Conservation (phyloP, 352 stramenopile species). For the Pelagophyceae sp. region DNA sequence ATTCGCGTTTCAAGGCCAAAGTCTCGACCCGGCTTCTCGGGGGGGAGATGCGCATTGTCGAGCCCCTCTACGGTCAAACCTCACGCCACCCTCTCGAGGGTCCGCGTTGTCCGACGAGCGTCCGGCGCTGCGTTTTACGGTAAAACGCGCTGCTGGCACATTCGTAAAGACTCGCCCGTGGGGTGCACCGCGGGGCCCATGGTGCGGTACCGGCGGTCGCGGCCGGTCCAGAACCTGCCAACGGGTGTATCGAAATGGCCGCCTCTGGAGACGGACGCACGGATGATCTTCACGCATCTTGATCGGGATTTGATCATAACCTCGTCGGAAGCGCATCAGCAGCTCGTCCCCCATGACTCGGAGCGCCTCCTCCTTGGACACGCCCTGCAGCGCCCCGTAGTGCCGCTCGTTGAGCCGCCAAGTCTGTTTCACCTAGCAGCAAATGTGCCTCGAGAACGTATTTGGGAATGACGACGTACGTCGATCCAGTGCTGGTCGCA, state of each 20-base stretch:
- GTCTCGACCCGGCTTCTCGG: too few relatives aligned
- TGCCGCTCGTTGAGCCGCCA: slow-evolving; percentile 94
- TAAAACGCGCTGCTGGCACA: slow-evolving; percentile 61
- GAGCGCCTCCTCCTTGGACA: slow-evolving; percentile 77
- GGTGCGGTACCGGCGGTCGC: not conserved
- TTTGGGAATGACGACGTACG: too few relatives aligned
- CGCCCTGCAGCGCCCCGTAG: slow-evolving; percentile 87
- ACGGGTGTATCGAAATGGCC: too few relatives aligned
- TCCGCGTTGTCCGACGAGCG: too few relatives aligned
- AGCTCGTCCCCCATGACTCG: slow-evolving; percentile 70
- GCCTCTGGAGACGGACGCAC: slow-evolving; percentile 20
- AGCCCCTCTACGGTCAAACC: too few relatives aligned
- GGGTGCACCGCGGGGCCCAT: slow-evolving; percentile 42
- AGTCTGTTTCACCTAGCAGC: slow-evolving; percentile 69
- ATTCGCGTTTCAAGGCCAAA: too few relatives aligned
- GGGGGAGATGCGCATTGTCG: too few relatives aligned
- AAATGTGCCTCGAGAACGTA: too few relatives aligned
- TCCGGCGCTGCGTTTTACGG: too few relatives aligned
- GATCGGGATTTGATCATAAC: slow-evolving; percentile 67
- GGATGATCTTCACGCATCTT: too few relatives aligned
- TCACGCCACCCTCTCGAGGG: too few relatives aligned
- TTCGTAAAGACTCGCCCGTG: slow-evolving; percentile 36
- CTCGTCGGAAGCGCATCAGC: slow-evolving; percentile 69
- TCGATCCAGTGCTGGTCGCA: slow-evolving; percentile 93
- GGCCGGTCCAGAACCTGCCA: slow-evolving; percentile 53